phyloP scores from a whole-genome alignment of 768 basidiomycete genomes.

The Xanthoconium stramineum region DNA sequence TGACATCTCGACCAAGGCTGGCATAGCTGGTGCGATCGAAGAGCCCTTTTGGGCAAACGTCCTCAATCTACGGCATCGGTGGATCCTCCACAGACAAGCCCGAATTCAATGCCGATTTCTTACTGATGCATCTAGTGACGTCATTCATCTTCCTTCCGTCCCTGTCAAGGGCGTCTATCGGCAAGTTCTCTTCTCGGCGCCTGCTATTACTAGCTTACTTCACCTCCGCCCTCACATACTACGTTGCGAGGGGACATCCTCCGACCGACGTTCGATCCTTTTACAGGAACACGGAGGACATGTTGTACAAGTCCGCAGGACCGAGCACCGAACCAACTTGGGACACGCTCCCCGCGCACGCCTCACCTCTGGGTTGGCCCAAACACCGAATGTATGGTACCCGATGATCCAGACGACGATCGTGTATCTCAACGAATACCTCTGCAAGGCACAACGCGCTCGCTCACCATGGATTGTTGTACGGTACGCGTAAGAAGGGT shows the following conservation, averaged over 20 bases:
- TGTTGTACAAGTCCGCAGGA: slow-evolving; percentile 35
- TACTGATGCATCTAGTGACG: slow-evolving; percentile 71
- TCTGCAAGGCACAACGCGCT: slow-evolving; percentile 46
- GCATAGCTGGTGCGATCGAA: slow-evolving; percentile 52
- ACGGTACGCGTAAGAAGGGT: slow-evolving; percentile 36
- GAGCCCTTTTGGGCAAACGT: slow-evolving; percentile 57
- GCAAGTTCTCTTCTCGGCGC: slow-evolving; percentile 22
- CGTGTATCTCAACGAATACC: slow-evolving; percentile 57
- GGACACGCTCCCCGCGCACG: slow-evolving; percentile 27
- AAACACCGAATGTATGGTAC: slow-evolving; percentile 55
- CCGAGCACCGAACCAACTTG: slow-evolving; percentile 21
- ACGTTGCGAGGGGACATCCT: slow-evolving; percentile 35
- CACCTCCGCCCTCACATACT: slow-evolving; percentile 25
- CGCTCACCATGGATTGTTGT: slow-evolving; percentile 41
- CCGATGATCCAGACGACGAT: slow-evolving; percentile 50
- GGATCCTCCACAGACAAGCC: slow-evolving; percentile 43
- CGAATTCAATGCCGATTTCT: slow-evolving; percentile 64
- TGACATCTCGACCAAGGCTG: slow-evolving; percentile 33
- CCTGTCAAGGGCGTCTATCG: slow-evolving; percentile 37
- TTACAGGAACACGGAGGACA: slow-evolving; percentile 24
- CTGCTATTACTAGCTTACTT: slow-evolving; percentile 32
- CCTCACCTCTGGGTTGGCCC: slow-evolving; percentile 33
- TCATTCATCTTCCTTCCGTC: slow-evolving; percentile 61
- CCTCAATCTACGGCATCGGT: slow-evolving; percentile 57
- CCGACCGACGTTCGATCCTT: slow-evolving; percentile 29